Evolutionary conservation across 2,329 filamentous ascomycete species (phyloP), one percentile per base, ranked within the genome.

Genomic region (Colletotrichum sp.): DNA sequence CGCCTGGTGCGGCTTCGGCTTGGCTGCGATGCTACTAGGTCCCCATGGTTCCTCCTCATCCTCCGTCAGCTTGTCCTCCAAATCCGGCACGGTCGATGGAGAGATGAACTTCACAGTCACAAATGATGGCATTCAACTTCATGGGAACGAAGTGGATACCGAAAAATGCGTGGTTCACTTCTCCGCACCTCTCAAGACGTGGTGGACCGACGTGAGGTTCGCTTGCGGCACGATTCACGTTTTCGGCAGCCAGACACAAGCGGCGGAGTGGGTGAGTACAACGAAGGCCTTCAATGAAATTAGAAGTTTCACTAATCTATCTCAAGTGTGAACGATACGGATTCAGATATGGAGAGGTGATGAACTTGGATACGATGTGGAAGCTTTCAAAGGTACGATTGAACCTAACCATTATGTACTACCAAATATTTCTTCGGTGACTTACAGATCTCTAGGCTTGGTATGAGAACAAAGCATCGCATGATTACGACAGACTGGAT

Each of bases 261-360:
- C 18, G 5, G 9, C 38, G 5, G 38, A 48, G 18, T 48, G 38
- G 38, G 38, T 48, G 18, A 12, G 38, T 48, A n/a, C 9, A n/a
- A n/a, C 5, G 38, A n/a, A 10, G 9, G 9, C 5, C 18, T 43
- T 43, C 5, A n/a, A n/a, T 43, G 3, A 4, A n/a, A 9, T n/a
- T 5, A 0, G 1, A n/a, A n/a, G 0, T n/a, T 12, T 2, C 9
- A n/a, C 38, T n/a, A 7, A 52, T 4, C 4, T 21, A 52, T 21
- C 43, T 21, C 10, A 48, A 48, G 43, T 21, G 43, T 2, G 43
- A 52, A 52, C 43, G 43, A 21, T 24, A 24, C n/a, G 43, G n/a
- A 13, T 52, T 52, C n/a, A 24, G 2, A 21, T 21, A 13, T 21
- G 43, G n/a, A 52, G 43, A 52, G n/a, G 12, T 21, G n/a, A 52